Evolutionary conservation across 164 flowering plant species (phyloP), one percentile per base, ranked within the genome.

Genomic region (Tetracentron sinense): DNA sequence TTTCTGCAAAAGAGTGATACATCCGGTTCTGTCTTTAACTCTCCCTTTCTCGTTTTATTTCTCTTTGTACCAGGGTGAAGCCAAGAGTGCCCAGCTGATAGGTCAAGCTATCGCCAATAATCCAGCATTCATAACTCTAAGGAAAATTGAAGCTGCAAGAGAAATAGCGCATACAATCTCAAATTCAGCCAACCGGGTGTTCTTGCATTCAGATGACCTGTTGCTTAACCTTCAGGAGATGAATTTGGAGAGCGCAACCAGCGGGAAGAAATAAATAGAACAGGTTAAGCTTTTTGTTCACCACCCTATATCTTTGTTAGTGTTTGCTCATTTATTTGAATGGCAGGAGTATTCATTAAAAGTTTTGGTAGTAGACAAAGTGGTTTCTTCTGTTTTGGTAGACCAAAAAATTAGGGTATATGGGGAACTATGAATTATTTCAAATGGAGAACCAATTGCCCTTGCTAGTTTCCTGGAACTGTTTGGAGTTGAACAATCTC

Each of bases 31-130:
- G 28, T 10, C 59, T 26, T 20, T 23, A 0, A 4, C 58, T 3
- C 33, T 42, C 29, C 52, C 59, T 6, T 16, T 19, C 11, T 28
- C 17, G 49, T 26, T 29, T 20, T 42, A 44, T 33, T 25, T 62
- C 6, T 31, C 3, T 57, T 25, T 25, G 10, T 25, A 14, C 54
- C 78, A 84, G 86, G 89, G 89, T 22, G 85, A 85, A 58, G 89
- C 89, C 54, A 78, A 77, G 73, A 85, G 85, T 79, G 85, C 84
- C 4, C 78, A 81, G 54, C 80, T 85, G 56, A 85, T 83, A 3
- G 87, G 89, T 62, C 73, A 81, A 67, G 82, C 89, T 14, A 81
- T 84, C 55, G 58, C 83, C 38, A 78, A 79, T 71, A 79, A 83
- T 69, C 82, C 81, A 20, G 82, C 83, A 17, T 83, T 81, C 58